These are phyloP conservation scores for Petasospora rhodanensis DNA, from an alignment of 1,139 yeast species.

Conservation along the genomic window DNA sequence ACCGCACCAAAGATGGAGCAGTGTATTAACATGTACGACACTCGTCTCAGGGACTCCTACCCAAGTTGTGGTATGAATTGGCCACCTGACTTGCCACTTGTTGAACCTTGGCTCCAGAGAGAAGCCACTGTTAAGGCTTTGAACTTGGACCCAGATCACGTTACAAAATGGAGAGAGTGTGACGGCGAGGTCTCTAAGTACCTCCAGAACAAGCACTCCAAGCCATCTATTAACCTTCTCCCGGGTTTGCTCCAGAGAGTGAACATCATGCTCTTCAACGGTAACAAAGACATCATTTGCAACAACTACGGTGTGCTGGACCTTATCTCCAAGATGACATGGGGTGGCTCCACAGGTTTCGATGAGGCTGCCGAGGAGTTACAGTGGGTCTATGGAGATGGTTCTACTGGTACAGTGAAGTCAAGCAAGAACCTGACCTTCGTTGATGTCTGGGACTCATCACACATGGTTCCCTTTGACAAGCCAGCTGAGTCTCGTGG, in stretches of 20 bases:
- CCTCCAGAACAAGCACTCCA: constrained; percentile 49
- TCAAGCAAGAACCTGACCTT: constrained; percentile 72
- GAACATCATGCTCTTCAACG: constrained; percentile 74
- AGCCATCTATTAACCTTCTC: constrained; percentile 60
- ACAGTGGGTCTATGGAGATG: constrained; percentile 51
- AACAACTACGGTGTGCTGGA: constrained; percentile 73
- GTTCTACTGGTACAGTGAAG: constrained; percentile 47
- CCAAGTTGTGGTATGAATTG: constrained; percentile 94
- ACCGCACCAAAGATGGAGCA: constrained; percentile 32
- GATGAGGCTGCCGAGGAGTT: constrained; percentile 32
- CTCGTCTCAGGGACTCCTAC: constrained; percentile 60
- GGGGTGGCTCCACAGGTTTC: constrained; percentile 68
- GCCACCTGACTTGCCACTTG: constrained; percentile 70
- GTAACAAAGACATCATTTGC: constrained; percentile 86
- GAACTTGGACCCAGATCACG: constrained; percentile 37
- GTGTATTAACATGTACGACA: constrained; percentile 84
- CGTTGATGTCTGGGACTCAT: constrained; percentile 66
- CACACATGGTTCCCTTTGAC: constrained; percentile 96
- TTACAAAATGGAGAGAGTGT: constrained; percentile 73
- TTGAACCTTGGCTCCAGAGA: constrained; percentile 56
- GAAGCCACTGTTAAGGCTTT: constrained; percentile 56
- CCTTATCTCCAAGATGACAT: constrained; percentile 54
- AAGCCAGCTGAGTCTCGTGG: constrained; percentile 67
- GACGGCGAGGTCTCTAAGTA: constrained; percentile 48
- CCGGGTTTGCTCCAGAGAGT: constrained; percentile 55